Percentiles rank a stretch among this genome's conserved stretches.
These are phyloP conservation scores for Isabelozyma rhagii DNA, from an alignment of 805 yeast genomes.

Conservation along the genomic window DNA sequence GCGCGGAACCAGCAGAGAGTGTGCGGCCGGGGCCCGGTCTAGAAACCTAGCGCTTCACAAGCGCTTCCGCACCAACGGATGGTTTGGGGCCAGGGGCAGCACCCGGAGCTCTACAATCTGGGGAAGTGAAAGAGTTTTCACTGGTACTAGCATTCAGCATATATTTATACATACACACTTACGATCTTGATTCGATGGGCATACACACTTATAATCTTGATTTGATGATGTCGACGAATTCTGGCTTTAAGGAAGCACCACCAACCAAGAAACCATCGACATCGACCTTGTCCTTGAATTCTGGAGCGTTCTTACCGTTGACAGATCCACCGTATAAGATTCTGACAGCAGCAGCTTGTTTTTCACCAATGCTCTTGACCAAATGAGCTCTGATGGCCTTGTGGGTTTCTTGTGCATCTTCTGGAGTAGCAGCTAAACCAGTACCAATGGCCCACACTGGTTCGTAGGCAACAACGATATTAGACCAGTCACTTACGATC, in stretches of 20 bases:
- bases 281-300: conserved; percentile 88
- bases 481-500: conserved; percentile 81
- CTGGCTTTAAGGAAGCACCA: conserved; percentile 98
- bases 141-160: no score
- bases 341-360: conserved; percentile 75
- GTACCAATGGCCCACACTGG: conserved; percentile 99
- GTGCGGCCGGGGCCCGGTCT: background rate
- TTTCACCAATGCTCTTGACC: conserved; percentile 69
- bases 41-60: no score
- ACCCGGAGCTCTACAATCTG: no score
- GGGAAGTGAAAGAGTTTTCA: no score
- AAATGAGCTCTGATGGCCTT: conserved; percentile 82
- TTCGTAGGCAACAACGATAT: conserved; percentile 95
- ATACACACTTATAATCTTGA: conserved; percentile 60
- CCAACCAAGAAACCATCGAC: conserved; percentile 99
- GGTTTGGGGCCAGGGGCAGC: no score
- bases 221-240: conserved; percentile 92
- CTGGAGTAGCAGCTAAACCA: conserved; percentile 98
- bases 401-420: conserved; percentile 96
- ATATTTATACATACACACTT: background rate
- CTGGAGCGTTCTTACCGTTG: conserved; percentile 86
- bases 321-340: conserved; percentile 99
- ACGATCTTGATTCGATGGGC: background rate
- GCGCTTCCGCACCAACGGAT: no score
- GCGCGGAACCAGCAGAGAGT: background rate